These are phyloP conservation scores for Polyporus tsugae DNA, from an alignment of 1,284 basidiomycete species.

Conservation along the genomic window DNA sequence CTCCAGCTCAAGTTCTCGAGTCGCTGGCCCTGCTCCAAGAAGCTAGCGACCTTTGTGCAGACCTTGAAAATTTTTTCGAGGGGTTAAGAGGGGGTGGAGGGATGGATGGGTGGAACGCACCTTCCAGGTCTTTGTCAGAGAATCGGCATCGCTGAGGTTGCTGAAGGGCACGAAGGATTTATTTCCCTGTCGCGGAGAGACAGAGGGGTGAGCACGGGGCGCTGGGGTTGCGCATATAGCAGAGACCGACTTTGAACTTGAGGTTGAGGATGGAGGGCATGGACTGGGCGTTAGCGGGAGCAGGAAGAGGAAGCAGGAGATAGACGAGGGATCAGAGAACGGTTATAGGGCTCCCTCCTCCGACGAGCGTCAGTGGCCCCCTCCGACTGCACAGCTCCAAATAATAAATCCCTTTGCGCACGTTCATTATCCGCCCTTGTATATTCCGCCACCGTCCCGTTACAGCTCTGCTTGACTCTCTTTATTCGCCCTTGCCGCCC, in stretches of 20 bases:
- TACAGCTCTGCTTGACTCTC: background rate
- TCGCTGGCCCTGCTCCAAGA: slow-evolving; percentile 85
- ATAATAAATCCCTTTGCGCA: background rate
- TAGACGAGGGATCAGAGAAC: slow-evolving; percentile 28
- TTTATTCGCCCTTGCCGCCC: slow-evolving; percentile 4
- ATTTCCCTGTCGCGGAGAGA: slow-evolving; percentile 68
- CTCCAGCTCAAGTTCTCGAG: slow-evolving; percentile 90
- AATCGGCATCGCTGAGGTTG: slow-evolving; percentile 82
- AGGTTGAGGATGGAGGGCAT: slow-evolving; percentile 87
- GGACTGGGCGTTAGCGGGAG: slow-evolving; percentile 38
- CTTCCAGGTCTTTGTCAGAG: slow-evolving; percentile 89
- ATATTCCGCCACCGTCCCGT: background rate
- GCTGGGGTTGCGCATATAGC: slow-evolving; percentile 21
- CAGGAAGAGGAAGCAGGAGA: slow-evolving; percentile 36
- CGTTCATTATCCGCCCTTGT: slow-evolving; percentile 5
- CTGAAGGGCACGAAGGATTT: slow-evolving; percentile 91
- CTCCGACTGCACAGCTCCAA: slow-evolving; percentile 7
- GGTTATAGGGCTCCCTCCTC: slow-evolving; percentile 40
- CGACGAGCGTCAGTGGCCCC: slow-evolving; percentile 24
- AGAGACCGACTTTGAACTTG: slow-evolving; percentile 78
- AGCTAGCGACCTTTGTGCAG: slow-evolving; percentile 86
- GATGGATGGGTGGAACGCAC: slow-evolving; percentile 44
- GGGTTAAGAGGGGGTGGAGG: slow-evolving; percentile 11
- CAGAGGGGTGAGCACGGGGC: slow-evolving; percentile 35
- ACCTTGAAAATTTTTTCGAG: slow-evolving; percentile 54